Evolutionary conservation across 192 early-diverging fungal genomes (phyloP), one percentile per base, ranked within the genome.

Genomic region (Rhizoclosmatium sp.): DNA sequence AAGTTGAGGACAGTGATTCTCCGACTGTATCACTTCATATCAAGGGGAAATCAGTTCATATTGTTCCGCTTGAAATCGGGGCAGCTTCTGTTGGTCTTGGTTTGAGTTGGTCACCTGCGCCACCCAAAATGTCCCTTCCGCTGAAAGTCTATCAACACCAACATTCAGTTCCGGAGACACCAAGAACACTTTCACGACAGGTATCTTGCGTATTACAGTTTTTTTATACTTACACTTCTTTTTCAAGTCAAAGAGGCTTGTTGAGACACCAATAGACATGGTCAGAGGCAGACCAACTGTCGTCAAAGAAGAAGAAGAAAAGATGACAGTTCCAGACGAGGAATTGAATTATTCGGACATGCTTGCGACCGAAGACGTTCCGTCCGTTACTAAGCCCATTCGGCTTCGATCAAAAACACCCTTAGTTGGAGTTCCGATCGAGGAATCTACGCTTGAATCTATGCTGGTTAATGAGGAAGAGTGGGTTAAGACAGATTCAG

Each of bases 61-160:
- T 85, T 39, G 71, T 78, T n/a, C 62, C 39, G 21, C 47, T 79
- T 39, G 61, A 62, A 14, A 47, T 85, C 59, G 80, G 67, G 14
- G 65, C 42, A 7, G 78, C 72, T 9, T 84, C 78, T 23, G 69
- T 76, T 44, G 70, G 65, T n/a, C 47, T 84, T 44, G 83, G 84
- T 31, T 68, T 80, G 72, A 59, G 48, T 42, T 85, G 80, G 80
- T 64, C 79, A 7, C 81, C 84, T 14, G 84, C 81, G 40, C 78
- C 78, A 45, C 84, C 84, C 16, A 77, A 69, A 41, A 47, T 85
- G 49, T 69, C 67, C 40, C 56, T 77, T 0, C 76, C 84, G 47
- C 31, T 56, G 47, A 58, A 65, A 1, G 9, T 73, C 3, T 69
- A 66, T 44, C 49, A 68, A 56, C 74, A 61, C 48, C 16, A 42